A percentile compares a stretch with the other conserved stretches of the same genome.
Evolutionary conservation across 192 early-diverging fungal genomes (phyloP).

Genomic region (Coemansia sp.): DNA sequence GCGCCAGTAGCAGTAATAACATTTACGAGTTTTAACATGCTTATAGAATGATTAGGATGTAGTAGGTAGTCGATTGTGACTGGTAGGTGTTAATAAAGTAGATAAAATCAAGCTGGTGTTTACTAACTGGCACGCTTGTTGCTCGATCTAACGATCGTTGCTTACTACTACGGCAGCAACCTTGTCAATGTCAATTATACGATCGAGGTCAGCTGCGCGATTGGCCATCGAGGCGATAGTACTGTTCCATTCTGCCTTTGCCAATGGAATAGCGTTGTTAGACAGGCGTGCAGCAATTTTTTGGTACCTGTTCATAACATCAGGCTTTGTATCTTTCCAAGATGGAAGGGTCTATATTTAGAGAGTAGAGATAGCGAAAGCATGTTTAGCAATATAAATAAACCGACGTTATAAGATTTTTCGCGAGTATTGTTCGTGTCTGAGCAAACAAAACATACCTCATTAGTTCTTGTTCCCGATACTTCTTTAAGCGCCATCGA

Average conservation of each 20-base stretch:
- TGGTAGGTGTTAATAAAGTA: no score
- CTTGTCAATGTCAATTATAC: slow-evolving; percentile 16
- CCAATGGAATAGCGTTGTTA: slow-evolving; percentile 35
- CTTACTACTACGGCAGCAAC: slow-evolving; percentile 1
- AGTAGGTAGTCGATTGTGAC: no score
- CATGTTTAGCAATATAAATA: neutral
- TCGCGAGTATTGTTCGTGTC: no score
- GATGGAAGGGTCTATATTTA: slow-evolving; percentile 13
- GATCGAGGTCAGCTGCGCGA: slow-evolving; percentile 15
- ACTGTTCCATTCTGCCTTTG: slow-evolving; percentile 46
- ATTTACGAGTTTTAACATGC: neutral
- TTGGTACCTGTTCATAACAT: slow-evolving; percentile 27
- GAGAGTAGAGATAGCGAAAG: neutral
- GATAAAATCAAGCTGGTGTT: no score
- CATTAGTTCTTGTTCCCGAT: neutral
- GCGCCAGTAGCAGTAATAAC: neutral
- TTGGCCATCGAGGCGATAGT: slow-evolving; percentile 13
- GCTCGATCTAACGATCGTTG: neutral
- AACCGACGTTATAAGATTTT: no score
- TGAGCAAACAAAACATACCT: neutral
- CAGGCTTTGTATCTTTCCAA: slow-evolving; percentile 24
- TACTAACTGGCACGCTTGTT: neutral
- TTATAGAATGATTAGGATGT: no score
- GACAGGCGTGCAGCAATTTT: slow-evolving; percentile 29
- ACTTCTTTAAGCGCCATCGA: slow-evolving; percentile 25